phyloP scores from a whole-genome alignment of 1,139 yeast species.

The Yamadazyma pseudoaaseri region DNA sequence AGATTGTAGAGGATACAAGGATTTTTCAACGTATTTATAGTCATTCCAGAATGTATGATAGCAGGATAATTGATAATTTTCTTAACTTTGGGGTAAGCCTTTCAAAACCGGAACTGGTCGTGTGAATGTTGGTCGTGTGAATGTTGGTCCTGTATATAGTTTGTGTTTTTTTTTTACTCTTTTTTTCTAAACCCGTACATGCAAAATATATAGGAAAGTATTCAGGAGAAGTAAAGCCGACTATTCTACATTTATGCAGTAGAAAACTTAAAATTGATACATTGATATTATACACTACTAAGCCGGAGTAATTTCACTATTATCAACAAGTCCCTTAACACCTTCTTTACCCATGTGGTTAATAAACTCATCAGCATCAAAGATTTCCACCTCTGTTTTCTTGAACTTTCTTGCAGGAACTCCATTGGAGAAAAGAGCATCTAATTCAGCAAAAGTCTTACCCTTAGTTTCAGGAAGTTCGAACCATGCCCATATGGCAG shows the following conservation, averaged over 20 bases:
- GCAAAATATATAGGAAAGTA: too few species aligned
- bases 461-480: constrained; percentile 59
- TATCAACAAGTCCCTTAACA: constrained; percentile 28
- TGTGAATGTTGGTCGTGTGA: too few species aligned
- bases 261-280: too few species aligned
- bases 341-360: constrained; percentile 36
- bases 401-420: constrained; percentile 46
- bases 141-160: too few species aligned
- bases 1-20: too few species aligned
- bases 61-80: too few species aligned
- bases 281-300: neutral
- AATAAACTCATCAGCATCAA: constrained; percentile 32
- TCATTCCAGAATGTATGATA: too few species aligned
- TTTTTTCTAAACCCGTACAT: too few species aligned
- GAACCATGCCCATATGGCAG: constrained; percentile 47
- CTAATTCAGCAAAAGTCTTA: constrained; percentile 61
- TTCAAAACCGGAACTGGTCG: neutral
- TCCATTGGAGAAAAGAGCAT: constrained; percentile 43
- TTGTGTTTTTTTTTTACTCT: too few species aligned
- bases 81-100: neutral
- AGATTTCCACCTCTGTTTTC: constrained; percentile 28
- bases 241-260: too few species aligned
- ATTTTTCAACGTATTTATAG: too few species aligned
- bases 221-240: too few species aligned
- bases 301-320: constrained; percentile 9